Base-by-base conservation (phyloP, 2,329 filamentous ascomycete species). In the Colletotrichum melonis region DNA sequence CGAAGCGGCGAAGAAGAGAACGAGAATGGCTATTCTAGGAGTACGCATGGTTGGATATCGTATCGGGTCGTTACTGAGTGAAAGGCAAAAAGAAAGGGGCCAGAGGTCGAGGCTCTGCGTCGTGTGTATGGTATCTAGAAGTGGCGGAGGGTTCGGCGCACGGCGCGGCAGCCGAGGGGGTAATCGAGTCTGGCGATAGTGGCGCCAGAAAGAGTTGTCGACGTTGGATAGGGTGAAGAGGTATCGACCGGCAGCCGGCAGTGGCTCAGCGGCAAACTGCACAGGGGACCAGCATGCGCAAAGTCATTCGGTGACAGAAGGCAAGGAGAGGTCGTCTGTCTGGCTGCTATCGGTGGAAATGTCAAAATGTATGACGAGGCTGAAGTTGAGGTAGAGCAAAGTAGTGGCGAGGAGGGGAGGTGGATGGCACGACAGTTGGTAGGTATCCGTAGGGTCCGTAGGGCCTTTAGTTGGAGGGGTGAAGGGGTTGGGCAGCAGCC, bases 11-110 rank as follows among this genome's bases (percentile, higher is more conserved):
- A 86, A 84, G 80, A 89, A 90, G 78, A 90, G 82, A 74, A 86
- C 82, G 78, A 90, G 84, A 69, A 90, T 87, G 78, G 85, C 84
- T 76, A 90, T 84, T 77, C 88, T 86, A 70, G 88, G 87, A 56
- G 88, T 84, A 76, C 88, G 86, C 88, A 90, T 90, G 75, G 78
- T 87, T 80, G 77, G 62, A 38, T 62, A 46, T 71, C 62, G 72
- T 71, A 49, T 67, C 62, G 57, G 32, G 57, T 67, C 67, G 67
- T 72, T 38, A 67, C 38, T 14, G 46, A 62, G 46, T 24, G 12
- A 30, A 56, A 49, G 24, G 55, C 56, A 60, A 58, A 28, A n/a
- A 14, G 22, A 62, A 12, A 30, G 22, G 4, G 42, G 6, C 8
- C 19, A 32, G 55, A 63, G 42, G 14, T 71, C 62, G 67, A 62